These are phyloP conservation scores for Cyclanthera cordifolia DNA, from an alignment of 306 rosid species.

Conservation along the genomic window DNA sequence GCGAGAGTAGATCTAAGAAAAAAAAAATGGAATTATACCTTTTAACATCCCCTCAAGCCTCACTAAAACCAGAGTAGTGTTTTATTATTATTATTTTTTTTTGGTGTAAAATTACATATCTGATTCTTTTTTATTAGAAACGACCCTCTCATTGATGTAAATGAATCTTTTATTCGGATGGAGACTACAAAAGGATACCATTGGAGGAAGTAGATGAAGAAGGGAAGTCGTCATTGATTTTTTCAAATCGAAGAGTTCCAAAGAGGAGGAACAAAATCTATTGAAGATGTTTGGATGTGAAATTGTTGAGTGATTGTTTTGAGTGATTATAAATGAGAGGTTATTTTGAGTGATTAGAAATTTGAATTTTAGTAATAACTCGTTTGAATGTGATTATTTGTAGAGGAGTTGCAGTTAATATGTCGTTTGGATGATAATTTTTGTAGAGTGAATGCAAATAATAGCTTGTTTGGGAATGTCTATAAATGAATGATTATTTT, in stretches of 20 bases:
- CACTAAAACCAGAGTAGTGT: neutral
- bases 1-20: neutral
- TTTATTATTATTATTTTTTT: too few relatives aligned
- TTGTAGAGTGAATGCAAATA: too few relatives aligned
- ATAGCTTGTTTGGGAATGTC: too few relatives aligned
- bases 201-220: neutral
- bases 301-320: too few relatives aligned
- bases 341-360: too few relatives aligned
- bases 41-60: neutral
- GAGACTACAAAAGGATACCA: neutral
- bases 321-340: too few relatives aligned
- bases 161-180: neutral
- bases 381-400: too few relatives aligned
- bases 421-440: too few relatives aligned
- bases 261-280: neutral
- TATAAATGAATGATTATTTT: too few relatives aligned
- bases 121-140: neutral
- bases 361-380: too few relatives aligned
- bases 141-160: neutral
- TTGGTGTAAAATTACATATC: neutral
- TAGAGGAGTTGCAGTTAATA: too few relatives aligned
- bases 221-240: neutral
- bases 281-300: too few relatives aligned
- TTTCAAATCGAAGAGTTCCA: neutral
- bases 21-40: neutral